Base-by-base conservation (phyloP, 139 green algal genomes). In the Chlamydomonas incerta region DNA sequence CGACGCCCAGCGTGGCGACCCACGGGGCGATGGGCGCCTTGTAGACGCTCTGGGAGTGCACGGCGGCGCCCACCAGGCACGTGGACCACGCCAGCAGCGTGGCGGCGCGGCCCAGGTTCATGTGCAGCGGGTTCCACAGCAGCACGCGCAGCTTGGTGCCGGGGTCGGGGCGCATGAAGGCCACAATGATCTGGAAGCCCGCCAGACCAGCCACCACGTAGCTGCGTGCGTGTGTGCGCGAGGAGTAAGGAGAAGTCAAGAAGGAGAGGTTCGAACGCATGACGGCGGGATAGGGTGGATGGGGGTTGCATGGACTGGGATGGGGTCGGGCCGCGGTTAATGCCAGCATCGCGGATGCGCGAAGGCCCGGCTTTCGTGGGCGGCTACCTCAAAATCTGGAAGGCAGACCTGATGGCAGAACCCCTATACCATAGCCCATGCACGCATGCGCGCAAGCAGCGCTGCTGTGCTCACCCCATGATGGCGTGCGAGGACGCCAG, bases 111-210 rank as follows among this genome's bases (percentile, higher is more conserved):
- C 76, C 76, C 41, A 46, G 41, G 37, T 50, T 34, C n/a, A 72
- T 74, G 76, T 83, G 76, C 37, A 83, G 35, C 5, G 76, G 76
- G 76, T 74, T 74, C 76, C 76, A 83, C 11, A 83, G 41, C 41
- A 15, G 3, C 41, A 31, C n/a, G 26, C 76, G 62, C 28, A 74
- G 76, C 15, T 8, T 52, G 8, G 76, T 74, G 60, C 76, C 76
- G 29, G 76, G 76, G 76, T 83, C 76, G 3, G 76, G 76, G 21
- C 76, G 76, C 28, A 74, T 3, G 76, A 74, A 74, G 63, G 63
- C 76, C 28, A 34, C 31, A 18, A 74, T 34, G 41, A 83, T 24
- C 50, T 83, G 76, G 13, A 74, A 28, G 29, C 76, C 76, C 46
- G 35, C 63, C 62, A 83, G 35, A 0, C 76, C 76, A 0, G 34